Evolutionary conservation across 2,329 filamentous ascomycete species (phyloP), one percentile per base, ranked within the genome.

Genomic region (Fusarium sp.): DNA sequence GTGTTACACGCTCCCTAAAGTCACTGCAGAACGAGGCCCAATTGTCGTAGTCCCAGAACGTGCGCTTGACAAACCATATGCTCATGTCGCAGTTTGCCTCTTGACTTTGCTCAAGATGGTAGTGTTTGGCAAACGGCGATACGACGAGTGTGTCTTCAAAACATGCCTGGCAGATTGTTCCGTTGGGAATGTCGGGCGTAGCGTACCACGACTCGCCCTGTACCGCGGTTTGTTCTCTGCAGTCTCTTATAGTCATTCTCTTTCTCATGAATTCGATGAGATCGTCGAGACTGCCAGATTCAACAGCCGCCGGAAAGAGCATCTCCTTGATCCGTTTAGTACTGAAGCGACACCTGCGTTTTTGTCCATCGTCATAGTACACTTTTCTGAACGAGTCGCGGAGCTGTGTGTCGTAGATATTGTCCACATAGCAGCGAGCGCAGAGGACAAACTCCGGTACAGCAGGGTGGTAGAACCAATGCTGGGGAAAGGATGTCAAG

Each of bases 91-190:
- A 79, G 14, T 54, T 63, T 14, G 53, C 51, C 3, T 47, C 38
- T 21, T 57, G 17, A 1, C 33, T 33, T 1, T 15, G 19, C 11
- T 57, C 25, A 1, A 68, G 60, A 5, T 35, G 33, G 42, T 78
- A 80, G 6, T 69, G 52, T 33, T 61, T 33, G 3, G 64, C 63
- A 54, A 78, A 75, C 0, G 46, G 44, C 0, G 72, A 74, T 2
- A 57, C 48, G 37, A 64, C 59, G 11, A 79, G 67, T n/a, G 71
- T 53, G 46, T 78, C 73, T 14, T 73, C 72, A 39, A 75, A 78
- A 59, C 77, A 79, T 4, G 73, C 65, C 9, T 74, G 73, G 44
- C 77, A 80, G n/a, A 79, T 67, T 9, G 67, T 57, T 10, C 71
- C 72, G 3, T 69, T 57, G 0, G 75, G 72, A 1, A 74, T 72